Percentiles rank a stretch among this genome's conserved stretches.
Evolutionary conservation across 768 basidiomycete genomes (phyloP).

Genomic region (Boletus subcaerulescens): DNA sequence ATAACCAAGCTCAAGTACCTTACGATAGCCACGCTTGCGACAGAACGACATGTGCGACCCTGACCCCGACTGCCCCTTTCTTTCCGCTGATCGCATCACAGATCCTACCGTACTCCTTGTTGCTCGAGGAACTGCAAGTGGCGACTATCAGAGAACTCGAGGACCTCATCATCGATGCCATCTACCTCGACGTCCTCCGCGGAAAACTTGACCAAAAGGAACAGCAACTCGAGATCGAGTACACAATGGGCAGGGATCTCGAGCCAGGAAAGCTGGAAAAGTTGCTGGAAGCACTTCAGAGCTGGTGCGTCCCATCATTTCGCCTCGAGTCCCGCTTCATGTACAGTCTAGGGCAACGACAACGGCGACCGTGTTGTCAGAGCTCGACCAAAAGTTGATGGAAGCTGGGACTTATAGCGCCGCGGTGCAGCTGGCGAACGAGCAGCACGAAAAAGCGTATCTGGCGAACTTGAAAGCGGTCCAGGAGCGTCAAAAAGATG

Average conservation of each 20-base stretch:
- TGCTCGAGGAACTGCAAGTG: constrained; percentile 71
- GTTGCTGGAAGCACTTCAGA: constrained; percentile 57
- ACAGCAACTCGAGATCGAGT: constrained; percentile 86
- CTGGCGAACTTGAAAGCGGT: constrained; percentile 58
- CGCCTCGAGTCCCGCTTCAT: neutral
- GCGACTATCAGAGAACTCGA: constrained; percentile 85
- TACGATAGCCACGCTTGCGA: constrained; percentile 81
- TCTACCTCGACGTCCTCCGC: constrained; percentile 85
- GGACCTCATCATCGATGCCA: constrained; percentile 95
- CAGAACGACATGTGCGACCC: constrained; percentile 65
- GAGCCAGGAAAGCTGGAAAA: constrained; percentile 65
- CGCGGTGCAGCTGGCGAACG: constrained; percentile 39
- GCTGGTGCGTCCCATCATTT: constrained; percentile 51
- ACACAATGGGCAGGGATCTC: constrained; percentile 91
- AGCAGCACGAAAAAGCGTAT: constrained; percentile 54
- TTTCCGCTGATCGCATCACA: constrained; percentile 23
- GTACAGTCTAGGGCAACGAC: constrained; percentile 57
- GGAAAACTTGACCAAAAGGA: constrained; percentile 94
- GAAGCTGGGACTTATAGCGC: constrained; percentile 47
- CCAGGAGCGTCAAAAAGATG: constrained; percentile 61
- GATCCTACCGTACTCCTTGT: constrained; percentile 79
- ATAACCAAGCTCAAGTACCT: constrained; percentile 89
- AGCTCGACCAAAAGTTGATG: constrained; percentile 69
- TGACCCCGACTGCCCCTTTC: neutral
- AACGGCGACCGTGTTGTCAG: constrained; percentile 63